Conservation (phyloP, 345 rosid species). For the Combretum micranthum region DNA sequence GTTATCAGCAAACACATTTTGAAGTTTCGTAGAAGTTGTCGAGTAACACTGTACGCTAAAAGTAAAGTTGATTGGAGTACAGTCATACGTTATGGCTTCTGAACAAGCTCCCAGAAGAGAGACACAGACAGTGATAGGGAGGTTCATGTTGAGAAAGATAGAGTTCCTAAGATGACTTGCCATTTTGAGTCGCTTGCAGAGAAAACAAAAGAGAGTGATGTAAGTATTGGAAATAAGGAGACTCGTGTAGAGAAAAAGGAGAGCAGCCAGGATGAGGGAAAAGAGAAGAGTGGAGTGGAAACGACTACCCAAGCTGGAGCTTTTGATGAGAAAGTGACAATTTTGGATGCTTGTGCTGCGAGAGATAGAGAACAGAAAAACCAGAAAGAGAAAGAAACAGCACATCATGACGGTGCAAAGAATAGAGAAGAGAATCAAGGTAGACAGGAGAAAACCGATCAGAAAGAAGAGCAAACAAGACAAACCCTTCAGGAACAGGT, state of each 20-base stretch:
- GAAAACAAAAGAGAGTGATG: slow-evolving; percentile 9
- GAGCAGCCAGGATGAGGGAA: neutral
- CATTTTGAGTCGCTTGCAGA: slow-evolving; percentile 49
- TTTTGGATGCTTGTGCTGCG: neutral
- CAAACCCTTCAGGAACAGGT: too few relatives aligned
- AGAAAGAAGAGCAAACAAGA: too few relatives aligned
- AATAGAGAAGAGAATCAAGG: neutral
- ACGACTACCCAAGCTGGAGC: too few relatives aligned
- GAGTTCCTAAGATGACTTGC: slow-evolving; percentile 51
- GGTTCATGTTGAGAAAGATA: slow-evolving; percentile 40
- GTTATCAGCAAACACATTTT: too few relatives aligned
- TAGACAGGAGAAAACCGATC: neutral
- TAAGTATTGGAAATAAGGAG: neutral
- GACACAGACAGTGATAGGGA: slow-evolving; percentile 33
- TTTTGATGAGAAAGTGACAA: neutral
- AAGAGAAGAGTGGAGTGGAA: neutral
- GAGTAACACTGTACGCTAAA: too few relatives aligned
- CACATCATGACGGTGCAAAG: too few relatives aligned
- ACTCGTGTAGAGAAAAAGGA: neutral
- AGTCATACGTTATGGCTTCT: slow-evolving; percentile 44
- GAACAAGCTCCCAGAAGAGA: slow-evolving; percentile 43
- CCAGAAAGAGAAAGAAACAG: too few relatives aligned
- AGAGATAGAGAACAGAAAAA: too few relatives aligned
- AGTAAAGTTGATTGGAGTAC: neutral
- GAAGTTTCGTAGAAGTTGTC: neutral